phyloP scores from a whole-genome alignment of 345 rosid species.

The Gossypium sturtianum region DNA sequence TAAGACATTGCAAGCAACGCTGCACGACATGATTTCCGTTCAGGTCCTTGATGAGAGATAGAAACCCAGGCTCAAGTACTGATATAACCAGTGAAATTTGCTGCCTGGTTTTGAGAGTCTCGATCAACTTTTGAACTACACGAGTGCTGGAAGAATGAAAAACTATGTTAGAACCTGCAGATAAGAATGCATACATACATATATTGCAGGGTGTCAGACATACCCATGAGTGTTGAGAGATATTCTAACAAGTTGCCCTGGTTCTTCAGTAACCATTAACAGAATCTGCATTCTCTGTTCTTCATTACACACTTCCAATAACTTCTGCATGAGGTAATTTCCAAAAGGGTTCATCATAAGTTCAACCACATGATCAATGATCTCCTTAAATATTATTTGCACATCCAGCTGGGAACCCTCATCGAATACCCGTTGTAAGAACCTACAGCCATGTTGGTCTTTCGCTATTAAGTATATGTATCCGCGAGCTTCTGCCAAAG shows the following conservation, averaged over 20 bases:
- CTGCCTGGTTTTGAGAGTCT: constrained; percentile 47
- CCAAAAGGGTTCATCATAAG: constrained; percentile 50
- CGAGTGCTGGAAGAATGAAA: constrained; percentile 38
- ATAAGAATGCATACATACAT: neutral
- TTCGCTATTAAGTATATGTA: constrained; percentile 35
- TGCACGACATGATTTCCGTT: constrained; percentile 70
- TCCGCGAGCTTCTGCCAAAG: constrained; percentile 31
- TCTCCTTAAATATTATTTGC: constrained; percentile 32
- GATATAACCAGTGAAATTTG: constrained; percentile 40
- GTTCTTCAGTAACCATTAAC: constrained; percentile 26
- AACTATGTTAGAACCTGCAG: constrained; percentile 4
- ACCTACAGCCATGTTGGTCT: constrained; percentile 48
- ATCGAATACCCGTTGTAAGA: constrained; percentile 32
- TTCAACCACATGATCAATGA: constrained; percentile 43
- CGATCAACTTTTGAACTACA: constrained; percentile 54
- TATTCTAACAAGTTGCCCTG: constrained; percentile 33
- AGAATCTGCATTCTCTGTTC: constrained; percentile 43
- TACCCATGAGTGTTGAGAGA: constrained; percentile 43
- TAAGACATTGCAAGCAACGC: constrained; percentile 58
- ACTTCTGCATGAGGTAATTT: constrained; percentile 50
- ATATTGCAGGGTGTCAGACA: neutral
- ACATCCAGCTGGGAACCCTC: constrained; percentile 36
- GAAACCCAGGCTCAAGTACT: constrained; percentile 51
- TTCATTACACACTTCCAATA: constrained; percentile 41
- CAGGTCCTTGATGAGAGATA: constrained; percentile 45